Conservation (phyloP, 2,329 filamentous ascomycete species). For the Triangularia setosa region DNA sequence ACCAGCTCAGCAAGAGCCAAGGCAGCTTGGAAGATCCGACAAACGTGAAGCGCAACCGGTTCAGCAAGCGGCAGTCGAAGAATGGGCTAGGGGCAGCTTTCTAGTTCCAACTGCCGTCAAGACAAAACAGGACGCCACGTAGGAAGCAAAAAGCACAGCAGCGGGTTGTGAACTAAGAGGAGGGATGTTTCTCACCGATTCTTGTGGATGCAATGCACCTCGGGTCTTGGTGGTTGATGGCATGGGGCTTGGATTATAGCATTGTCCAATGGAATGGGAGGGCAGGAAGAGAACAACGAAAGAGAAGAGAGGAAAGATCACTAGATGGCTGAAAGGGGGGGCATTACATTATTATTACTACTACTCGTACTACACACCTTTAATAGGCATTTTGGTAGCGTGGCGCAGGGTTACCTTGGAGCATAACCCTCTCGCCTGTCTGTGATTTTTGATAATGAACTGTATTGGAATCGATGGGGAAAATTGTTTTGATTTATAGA, state of each 20-base stretch:
- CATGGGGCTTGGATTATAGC: not conserved
- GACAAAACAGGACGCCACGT: not conserved
- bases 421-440: not conserved
- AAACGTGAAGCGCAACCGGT: constrained; percentile 58
- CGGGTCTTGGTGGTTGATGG: too few relatives aligned
- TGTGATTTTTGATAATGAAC: not conserved
- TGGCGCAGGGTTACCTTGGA: constrained; percentile 28
- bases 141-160: not conserved
- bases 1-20: constrained; percentile 58
- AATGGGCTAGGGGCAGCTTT: constrained; percentile 84
- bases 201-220: too few relatives aligned
- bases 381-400: constrained; percentile 35
- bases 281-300: not conserved
- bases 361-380: constrained; percentile 22
- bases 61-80: constrained; percentile 91
- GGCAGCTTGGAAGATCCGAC: constrained; percentile 49
- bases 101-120: constrained; percentile 35
- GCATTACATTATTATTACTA: constrained; percentile 15
- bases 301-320: not conserved
- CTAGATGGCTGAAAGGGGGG: not conserved
- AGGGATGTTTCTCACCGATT: not conserved
- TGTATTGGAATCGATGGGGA: not conserved
- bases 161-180: not conserved
- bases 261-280: not conserved
- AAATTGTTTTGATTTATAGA: not conserved